Evolutionary conservation across 2,329 filamentous ascomycete species (phyloP), one percentile per base, ranked within the genome.

Genomic region (Sphaerostilbella broomeana): DNA sequence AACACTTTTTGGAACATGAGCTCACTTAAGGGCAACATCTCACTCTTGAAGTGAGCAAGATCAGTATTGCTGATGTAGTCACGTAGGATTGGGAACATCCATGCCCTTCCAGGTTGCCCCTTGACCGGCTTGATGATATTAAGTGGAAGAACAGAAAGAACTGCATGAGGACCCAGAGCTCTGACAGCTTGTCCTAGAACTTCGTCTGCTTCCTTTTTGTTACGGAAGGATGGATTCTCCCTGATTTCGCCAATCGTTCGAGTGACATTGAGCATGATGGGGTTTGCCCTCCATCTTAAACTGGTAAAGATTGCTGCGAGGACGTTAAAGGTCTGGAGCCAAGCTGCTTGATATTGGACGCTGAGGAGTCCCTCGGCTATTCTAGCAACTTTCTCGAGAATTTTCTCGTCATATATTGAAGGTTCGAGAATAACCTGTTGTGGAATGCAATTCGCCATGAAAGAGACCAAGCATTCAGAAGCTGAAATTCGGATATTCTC

Each of bases 401-500:
- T 75, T 64, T 94, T 95, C 61, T 97, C 89, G 51, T 97, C 90
- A 59, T 86, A 94, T 32, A 95, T 76, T 2, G 89, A 94, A 17
- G 89, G 88, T 48, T 95, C 86, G 6, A 94, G 64, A 24, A 98
- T 79, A 31, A 89, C 85, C 50, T 77, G 80, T 35, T 82, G 73
- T 1, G 92, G 92, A 20, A 98, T 73, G 55, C 92, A 94, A 58
- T 92, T 95, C 48, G 80, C 84, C 56, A 95, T 73, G 58, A 98
- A 92, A 1, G 90, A 95, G 40, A 95, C 84, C 44, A 98, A 67
- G 59, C 92, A 95, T 61, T 98, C 90, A 0, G 92, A 94, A 4
- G 92, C 87, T 3, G 92, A 97, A 21, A 95, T 78, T 44, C 92
- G 80, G 53, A 98, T 95, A 60, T 95, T 95, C 62, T 90, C 83